Percentiles rank a stretch among this genome's conserved stretches.
phyloP scores from a whole-genome alignment of 2,329 filamentous ascomycete genomes.

The Trichoderma semiorbis region DNA sequence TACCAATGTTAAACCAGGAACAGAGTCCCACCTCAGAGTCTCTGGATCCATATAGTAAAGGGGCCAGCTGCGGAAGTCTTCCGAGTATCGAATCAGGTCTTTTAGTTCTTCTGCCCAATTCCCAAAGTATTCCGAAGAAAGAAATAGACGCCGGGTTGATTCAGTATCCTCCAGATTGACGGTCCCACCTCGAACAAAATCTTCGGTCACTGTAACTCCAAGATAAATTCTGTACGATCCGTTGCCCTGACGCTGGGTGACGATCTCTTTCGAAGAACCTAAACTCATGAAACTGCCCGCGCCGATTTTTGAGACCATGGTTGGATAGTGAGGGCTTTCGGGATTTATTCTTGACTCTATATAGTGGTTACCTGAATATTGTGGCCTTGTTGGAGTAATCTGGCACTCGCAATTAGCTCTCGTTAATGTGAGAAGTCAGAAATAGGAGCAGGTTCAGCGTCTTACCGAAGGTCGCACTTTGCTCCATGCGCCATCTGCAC shows the following conservation, averaged over 20 bases:
- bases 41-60: slow-evolving; percentile 8
- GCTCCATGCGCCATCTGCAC: slow-evolving; percentile 39
- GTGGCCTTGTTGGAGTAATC: slow-evolving; percentile 23
- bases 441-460: background rate
- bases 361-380: slow-evolving; percentile 17
- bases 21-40: background rate
- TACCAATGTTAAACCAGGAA: slow-evolving; percentile 4
- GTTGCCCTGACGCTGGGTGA: slow-evolving; percentile 1
- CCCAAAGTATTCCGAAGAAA: slow-evolving; percentile 4
- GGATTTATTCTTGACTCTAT: slow-evolving; percentile 2
- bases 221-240: slow-evolving; percentile 5
- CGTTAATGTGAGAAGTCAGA: background rate
- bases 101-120: slow-evolving; percentile 3
- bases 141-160: background rate
- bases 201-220: background rate
- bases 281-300: background rate
- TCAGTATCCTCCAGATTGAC: background rate
- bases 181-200: background rate
- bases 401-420: slow-evolving; percentile 20
- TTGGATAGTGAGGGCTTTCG: background rate
- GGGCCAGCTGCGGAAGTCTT: slow-evolving; percentile 7
- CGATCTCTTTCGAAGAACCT: background rate
- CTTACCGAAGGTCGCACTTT: slow-evolving; percentile 30
- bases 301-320: background rate
- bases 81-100: slow-evolving; percentile 1